Evolutionary conservation across 768 basidiomycete species (phyloP).

Genomic region (Erythrobasidium yunnanense): DNA sequence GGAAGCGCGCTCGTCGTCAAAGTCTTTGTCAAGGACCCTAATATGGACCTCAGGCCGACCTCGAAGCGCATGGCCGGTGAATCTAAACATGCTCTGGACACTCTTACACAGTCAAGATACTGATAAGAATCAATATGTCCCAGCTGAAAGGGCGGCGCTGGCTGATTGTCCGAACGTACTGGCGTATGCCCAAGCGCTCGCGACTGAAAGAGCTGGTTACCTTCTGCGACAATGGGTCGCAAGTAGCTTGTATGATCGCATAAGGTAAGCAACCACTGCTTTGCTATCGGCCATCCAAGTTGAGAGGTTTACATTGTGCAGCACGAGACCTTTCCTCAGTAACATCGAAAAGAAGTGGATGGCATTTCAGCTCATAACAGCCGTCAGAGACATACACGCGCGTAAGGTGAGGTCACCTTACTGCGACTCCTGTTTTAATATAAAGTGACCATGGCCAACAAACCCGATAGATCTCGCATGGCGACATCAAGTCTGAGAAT

Average conservation of each 20-base stretch:
- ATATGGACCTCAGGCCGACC: constrained; percentile 62
- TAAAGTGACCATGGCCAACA: not conserved
- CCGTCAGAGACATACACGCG: constrained; percentile 67
- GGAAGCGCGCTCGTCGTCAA: constrained; percentile 61
- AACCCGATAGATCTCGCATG: constrained; percentile 64
- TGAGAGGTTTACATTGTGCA: constrained; percentile 41
- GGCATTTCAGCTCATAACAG: constrained; percentile 78
- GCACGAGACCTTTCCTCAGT: constrained; percentile 88
- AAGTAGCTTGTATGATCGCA: constrained; percentile 88
- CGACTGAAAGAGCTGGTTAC: constrained; percentile 93
- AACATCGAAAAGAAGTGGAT: constrained; percentile 96
- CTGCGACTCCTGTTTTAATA: not conserved
- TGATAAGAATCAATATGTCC: not conserved
- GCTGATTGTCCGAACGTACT: constrained; percentile 77
- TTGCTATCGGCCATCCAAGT: not conserved
- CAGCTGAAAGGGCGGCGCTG: constrained; percentile 77
- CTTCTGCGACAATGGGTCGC: constrained; percentile 88
- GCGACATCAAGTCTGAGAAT: constrained; percentile 96
- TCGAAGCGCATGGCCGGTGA: constrained; percentile 63
- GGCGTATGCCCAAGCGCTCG: constrained; percentile 75
- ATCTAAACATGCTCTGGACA: constrained; percentile 20
- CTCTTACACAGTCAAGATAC: not conserved
- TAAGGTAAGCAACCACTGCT: constrained; percentile 55
- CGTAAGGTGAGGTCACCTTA: constrained; percentile 48
- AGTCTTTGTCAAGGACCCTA: constrained; percentile 89